Percentiles rank a stretch among this genome's conserved stretches.
Evolutionary conservation across 1,284 basidiomycete genomes (phyloP).

Genomic region (Ganoderma boninense): DNA sequence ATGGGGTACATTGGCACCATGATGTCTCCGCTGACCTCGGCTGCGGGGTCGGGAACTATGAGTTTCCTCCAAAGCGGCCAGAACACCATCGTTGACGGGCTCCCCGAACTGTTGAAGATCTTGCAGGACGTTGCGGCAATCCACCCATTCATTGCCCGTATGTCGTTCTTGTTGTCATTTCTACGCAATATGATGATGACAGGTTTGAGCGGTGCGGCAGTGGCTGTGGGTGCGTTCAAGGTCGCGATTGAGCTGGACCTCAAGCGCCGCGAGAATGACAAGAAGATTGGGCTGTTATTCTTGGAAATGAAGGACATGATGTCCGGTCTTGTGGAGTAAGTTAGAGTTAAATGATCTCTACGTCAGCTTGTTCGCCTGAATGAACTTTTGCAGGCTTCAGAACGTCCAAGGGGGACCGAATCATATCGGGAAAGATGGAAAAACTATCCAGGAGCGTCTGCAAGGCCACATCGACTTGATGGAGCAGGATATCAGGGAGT

Average conservation of each 20-base stretch:
- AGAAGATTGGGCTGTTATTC: conserved; percentile 47
- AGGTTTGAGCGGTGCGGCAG: conserved; percentile 35
- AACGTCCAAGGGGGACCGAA: conserved; percentile 32
- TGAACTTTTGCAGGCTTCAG: conserved; percentile 26
- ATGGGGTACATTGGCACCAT: conserved; percentile 19
- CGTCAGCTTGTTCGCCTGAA: too few species aligned
- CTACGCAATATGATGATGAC: too few species aligned
- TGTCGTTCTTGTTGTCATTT: background rate
- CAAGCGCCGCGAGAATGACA: conserved; percentile 53
- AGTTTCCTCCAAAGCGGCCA: conserved; percentile 22
- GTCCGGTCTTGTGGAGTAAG: conserved; percentile 49
- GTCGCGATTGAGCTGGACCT: conserved; percentile 51
- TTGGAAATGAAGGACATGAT: conserved; percentile 47
- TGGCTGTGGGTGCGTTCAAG: conserved; percentile 53
- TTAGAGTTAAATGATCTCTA: background rate
- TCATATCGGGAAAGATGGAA: conserved; percentile 34
- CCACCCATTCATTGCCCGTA: conserved; percentile 29
- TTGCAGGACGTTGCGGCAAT: conserved; percentile 27
- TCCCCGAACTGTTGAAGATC: conserved; percentile 29
- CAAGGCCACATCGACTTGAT: conserved; percentile 31
- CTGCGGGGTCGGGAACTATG: conserved; percentile 15
- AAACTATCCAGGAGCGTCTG: conserved; percentile 31
- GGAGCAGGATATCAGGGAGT: conserved; percentile 42
- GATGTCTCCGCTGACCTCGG: conserved; percentile 23
- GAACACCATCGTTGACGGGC: conserved; percentile 22